These are phyloP conservation scores for Cryptococcus floricola DNA, from an alignment of 1,284 basidiomycete genomes.

Conservation along the genomic window DNA sequence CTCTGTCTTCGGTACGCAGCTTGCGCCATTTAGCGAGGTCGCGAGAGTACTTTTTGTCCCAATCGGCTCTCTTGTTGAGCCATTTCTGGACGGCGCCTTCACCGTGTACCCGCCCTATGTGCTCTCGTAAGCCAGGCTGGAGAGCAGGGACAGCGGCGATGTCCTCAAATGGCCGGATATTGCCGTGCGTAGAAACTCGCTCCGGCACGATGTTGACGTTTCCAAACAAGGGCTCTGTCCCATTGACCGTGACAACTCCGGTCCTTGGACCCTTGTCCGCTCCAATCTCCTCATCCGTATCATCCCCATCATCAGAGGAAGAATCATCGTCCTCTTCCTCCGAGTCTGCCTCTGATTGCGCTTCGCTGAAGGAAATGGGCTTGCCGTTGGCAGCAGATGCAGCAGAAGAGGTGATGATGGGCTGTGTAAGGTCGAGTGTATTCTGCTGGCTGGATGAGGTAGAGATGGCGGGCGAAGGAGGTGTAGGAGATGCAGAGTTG, in stretches of 20 bases:
- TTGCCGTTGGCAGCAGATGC: conserved; percentile 29
- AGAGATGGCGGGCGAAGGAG: conserved; percentile 9
- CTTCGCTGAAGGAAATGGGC: conserved; percentile 21
- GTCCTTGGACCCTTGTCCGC: conserved; percentile 4
- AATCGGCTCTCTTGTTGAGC: conserved; percentile 36
- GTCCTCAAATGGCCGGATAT: conserved; percentile 72
- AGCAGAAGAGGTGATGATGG: conserved; percentile 26
- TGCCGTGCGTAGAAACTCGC: conserved; percentile 72
- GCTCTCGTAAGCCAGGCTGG: conserved; percentile 26
- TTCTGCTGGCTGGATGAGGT: conserved; percentile 15
- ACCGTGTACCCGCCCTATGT: conserved; percentile 39
- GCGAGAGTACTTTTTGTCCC: conserved; percentile 39
- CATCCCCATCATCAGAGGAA: conserved; percentile 2
- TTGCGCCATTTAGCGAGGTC: conserved; percentile 36
- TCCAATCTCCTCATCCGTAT: conserved; percentile 2
- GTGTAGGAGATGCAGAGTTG: not conserved
- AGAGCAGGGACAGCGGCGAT: conserved; percentile 52
- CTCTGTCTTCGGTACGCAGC: conserved; percentile 29
- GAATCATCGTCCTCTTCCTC: conserved; percentile 6
- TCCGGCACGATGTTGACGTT: conserved; percentile 68
- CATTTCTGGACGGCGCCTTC: conserved; percentile 44
- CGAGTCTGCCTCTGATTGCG: conserved; percentile 35
- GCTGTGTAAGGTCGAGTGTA: conserved; percentile 28
- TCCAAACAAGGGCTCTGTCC: conserved; percentile 36
- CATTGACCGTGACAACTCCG: conserved; percentile 37